Percentiles rank a stretch among this genome's conserved stretches.
Evolutionary conservation across 208 protist species (phyloP).

Genomic region (Kentomonas sorsogonicus): DNA sequence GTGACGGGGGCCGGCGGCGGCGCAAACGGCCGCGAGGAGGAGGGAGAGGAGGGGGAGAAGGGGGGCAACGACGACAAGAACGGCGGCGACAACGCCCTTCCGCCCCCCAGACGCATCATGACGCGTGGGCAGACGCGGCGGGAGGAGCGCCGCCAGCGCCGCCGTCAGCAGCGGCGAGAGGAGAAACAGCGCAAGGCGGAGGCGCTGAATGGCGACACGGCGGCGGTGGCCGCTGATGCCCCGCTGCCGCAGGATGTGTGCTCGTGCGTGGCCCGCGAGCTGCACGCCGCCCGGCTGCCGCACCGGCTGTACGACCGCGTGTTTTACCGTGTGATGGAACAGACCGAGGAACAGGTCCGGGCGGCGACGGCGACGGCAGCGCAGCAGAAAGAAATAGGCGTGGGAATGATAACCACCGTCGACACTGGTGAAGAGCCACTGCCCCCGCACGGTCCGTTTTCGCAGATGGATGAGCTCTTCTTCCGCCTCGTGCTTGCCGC

Average conservation of each 20-base stretch:
- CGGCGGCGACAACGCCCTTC: background rate
- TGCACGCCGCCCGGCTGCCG: conserved; percentile 22
- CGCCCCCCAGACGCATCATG: background rate
- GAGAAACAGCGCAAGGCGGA: background rate
- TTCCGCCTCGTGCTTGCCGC: background rate
- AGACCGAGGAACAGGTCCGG: conserved; percentile 3
- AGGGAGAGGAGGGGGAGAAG: conserved; percentile 15
- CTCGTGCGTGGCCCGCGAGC: conserved; percentile 9
- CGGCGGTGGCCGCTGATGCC: background rate
- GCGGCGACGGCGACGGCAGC: background rate
- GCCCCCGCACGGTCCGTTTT: background rate
- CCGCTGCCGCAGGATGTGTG: background rate
- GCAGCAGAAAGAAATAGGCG: too few relatives aligned
- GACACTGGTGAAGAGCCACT: too few relatives aligned
- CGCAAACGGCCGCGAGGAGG: too few relatives aligned
- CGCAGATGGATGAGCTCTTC: background rate
- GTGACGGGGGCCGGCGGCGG: too few relatives aligned
- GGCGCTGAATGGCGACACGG: conserved; percentile 11
- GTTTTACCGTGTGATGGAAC: conserved; percentile 8
- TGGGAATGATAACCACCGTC: too few relatives aligned
- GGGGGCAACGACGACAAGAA: conserved; percentile 25
- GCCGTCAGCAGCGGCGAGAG: background rate
- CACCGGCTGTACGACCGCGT: conserved; percentile 17
- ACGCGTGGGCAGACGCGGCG: conserved; percentile 38
- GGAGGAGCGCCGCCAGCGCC: background rate